phyloP scores from a whole-genome alignment of 108 stramenopile species.

The Fragilariopsis cylindrus region DNA sequence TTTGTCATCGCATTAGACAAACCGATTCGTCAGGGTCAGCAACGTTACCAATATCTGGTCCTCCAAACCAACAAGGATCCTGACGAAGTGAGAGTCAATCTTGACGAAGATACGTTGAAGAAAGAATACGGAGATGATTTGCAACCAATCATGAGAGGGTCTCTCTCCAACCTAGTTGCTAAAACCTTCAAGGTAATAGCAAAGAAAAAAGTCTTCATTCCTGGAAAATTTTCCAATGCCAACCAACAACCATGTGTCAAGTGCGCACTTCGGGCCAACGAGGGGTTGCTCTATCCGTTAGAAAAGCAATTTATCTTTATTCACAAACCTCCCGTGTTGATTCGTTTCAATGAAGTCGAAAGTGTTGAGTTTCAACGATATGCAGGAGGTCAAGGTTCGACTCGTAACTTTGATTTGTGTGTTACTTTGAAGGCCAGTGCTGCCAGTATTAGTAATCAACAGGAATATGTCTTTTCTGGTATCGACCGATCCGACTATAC shows the following conservation, averaged over 20 bases:
- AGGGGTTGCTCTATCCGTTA: slow-evolving; percentile 96
- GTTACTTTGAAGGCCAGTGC: slow-evolving; percentile 68
- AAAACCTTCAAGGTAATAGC: slow-evolving; percentile 98
- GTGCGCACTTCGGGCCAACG: slow-evolving; percentile 90
- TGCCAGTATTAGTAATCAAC: slow-evolving; percentile 27
- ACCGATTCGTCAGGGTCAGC: slow-evolving; percentile 98
- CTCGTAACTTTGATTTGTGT: slow-evolving; percentile 92
- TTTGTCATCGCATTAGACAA: slow-evolving; percentile 98
- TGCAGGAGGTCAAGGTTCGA: slow-evolving; percentile 87
- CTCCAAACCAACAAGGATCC: slow-evolving; percentile 88
- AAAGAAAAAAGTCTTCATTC: slow-evolving; percentile 96
- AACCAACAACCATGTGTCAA: slow-evolving; percentile 87
- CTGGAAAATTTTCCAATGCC: slow-evolving; percentile 90
- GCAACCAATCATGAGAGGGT: slow-evolving; percentile 89
- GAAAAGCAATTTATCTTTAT: slow-evolving; percentile 99
- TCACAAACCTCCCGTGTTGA: slow-evolving; percentile 97
- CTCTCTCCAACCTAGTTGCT: slow-evolving; percentile 94
- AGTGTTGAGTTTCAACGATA: slow-evolving; percentile 96
- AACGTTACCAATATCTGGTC: slow-evolving; percentile 96
- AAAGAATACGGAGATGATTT: slow-evolving; percentile 89
- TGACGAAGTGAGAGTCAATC: slow-evolving; percentile 83
- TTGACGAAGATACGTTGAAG: slow-evolving; percentile 90
- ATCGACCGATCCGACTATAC: slow-evolving; percentile 90
- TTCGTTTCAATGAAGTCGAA: slow-evolving; percentile 97
- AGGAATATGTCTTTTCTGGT: slow-evolving; percentile 87